Evolutionary conservation across 768 basidiomycete genomes (phyloP).

Genomic region (Suillus occidentalis): DNA sequence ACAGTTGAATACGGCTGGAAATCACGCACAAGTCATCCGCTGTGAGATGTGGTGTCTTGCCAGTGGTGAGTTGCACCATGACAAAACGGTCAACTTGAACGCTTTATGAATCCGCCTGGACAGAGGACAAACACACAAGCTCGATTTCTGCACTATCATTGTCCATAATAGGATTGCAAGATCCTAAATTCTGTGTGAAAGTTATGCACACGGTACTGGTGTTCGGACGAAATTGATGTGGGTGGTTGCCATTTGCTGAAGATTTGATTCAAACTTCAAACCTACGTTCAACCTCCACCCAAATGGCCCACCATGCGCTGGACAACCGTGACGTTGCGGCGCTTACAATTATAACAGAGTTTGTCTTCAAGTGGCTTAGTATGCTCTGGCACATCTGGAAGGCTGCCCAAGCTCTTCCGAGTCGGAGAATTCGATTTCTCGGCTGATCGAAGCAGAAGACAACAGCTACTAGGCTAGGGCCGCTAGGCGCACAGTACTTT

Average conservation of each 20-base stretch:
- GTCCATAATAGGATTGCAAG: constrained; percentile 33
- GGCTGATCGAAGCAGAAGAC: no score
- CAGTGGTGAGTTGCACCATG: constrained; percentile 65
- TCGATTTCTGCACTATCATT: constrained; percentile 77
- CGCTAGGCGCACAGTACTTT: no score
- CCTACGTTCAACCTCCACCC: no score
- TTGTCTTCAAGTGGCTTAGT: no score
- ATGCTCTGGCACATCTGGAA: no score
- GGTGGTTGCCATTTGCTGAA: not conserved
- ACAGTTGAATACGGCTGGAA: not conserved
- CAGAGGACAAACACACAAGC: constrained; percentile 43
- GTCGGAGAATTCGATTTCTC: no score
- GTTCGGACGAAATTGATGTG: not conserved
- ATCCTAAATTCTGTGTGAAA: not conserved
- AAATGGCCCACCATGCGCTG: no score
- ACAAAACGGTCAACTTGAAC: not conserved
- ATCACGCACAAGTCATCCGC: constrained; percentile 74
- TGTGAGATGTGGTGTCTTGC: constrained; percentile 87
- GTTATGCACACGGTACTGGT: not conserved
- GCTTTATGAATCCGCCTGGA: not conserved
- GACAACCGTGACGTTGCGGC: no score
- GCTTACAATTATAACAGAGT: no score
- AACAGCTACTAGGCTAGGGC: no score
- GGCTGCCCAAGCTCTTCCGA: no score
- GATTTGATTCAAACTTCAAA: no score